Percentiles rank a stretch among this genome's conserved stretches.
phyloP scores from a whole-genome alignment of 2,329 filamentous ascomycete species.

The Pseudogymnoascus sp. region DNA sequence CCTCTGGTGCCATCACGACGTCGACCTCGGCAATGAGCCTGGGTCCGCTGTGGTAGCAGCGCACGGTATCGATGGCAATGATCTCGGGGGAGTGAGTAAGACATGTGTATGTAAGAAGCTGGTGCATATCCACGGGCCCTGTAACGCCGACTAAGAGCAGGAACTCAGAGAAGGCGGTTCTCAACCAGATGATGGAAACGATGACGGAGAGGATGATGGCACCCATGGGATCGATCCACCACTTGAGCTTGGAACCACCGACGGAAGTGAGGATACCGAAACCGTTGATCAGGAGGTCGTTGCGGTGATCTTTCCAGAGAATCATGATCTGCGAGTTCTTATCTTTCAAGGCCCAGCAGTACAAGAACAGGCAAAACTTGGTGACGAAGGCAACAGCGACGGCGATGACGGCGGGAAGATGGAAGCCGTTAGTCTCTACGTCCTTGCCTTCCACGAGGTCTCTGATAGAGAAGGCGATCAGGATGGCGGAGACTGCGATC shows the following conservation, averaged over 20 bases:
- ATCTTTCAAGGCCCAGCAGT: constrained; percentile 86
- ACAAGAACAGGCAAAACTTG: constrained; percentile 76
- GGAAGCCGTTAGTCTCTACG: constrained; percentile 54
- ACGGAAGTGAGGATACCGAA: constrained; percentile 86
- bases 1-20: constrained; percentile 77
- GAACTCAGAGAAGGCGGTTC: constrained; percentile 83
- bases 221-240: constrained; percentile 94
- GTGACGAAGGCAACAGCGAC: constrained; percentile 77
- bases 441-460: constrained; percentile 52
- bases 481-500: constrained; percentile 82
- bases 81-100: constrained; percentile 83
- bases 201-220: constrained; percentile 75
- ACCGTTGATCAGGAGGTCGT: constrained; percentile 94
- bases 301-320: constrained; percentile 93
- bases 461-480: constrained; percentile 78
- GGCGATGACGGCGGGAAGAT: constrained; percentile 76
- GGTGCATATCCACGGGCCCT: constrained; percentile 75
- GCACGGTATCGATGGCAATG: constrained; percentile 84
- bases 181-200: constrained; percentile 73
- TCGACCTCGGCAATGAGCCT: constrained; percentile 92
- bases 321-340: constrained; percentile 88
- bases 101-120: constrained; percentile 92
- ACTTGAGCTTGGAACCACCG: constrained; percentile 77
- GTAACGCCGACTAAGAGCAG: constrained; percentile 83
- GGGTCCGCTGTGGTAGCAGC: constrained; percentile 84